Conservation (phyloP, 2,329 filamentous ascomycete species). For the Cladosporium austrohemisphaericum region DNA sequence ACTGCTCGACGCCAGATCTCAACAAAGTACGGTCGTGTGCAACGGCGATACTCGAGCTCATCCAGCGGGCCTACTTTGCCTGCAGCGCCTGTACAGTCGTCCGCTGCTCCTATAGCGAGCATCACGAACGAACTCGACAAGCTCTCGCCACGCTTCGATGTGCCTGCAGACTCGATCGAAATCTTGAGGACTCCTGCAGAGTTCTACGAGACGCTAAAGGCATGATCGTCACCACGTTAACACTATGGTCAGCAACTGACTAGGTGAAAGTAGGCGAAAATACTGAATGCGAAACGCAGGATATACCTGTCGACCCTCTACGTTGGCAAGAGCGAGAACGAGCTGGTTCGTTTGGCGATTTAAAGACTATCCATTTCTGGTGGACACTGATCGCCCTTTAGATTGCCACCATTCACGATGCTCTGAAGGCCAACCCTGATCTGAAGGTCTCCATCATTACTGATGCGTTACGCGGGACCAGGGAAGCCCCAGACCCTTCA, state of each 20-base stretch:
- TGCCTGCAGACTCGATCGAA: slow-evolving; percentile 73
- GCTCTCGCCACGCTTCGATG: slow-evolving; percentile 84
- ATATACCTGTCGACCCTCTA: slow-evolving; percentile 96
- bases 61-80: slow-evolving; percentile 17
- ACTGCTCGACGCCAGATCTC: slow-evolving; percentile 1
- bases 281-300: slow-evolving; percentile 69
- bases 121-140: slow-evolving; percentile 75
- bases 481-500: slow-evolving; percentile 80
- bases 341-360: slow-evolving; percentile 58
- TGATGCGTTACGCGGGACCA: slow-evolving; percentile 84
- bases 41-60: slow-evolving; percentile 26
- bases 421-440: slow-evolving; percentile 68
- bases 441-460: slow-evolving; percentile 85
- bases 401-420: slow-evolving; percentile 73
- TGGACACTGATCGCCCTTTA: slow-evolving; percentile 29
- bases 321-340: slow-evolving; percentile 87
- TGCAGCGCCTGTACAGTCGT: slow-evolving; percentile 16
- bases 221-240: slow-evolving; percentile 35
- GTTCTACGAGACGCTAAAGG: slow-evolving; percentile 90
- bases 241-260: neutral
- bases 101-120: slow-evolving; percentile 53
- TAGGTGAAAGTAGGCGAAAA: slow-evolving; percentile 61
- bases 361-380: neutral
- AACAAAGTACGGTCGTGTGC: slow-evolving; percentile 15
- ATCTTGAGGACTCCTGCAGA: slow-evolving; percentile 78